Evolutionary conservation across 2,329 filamentous ascomycete species (phyloP).

Genomic region (Hymenoscyphus albidus): DNA sequence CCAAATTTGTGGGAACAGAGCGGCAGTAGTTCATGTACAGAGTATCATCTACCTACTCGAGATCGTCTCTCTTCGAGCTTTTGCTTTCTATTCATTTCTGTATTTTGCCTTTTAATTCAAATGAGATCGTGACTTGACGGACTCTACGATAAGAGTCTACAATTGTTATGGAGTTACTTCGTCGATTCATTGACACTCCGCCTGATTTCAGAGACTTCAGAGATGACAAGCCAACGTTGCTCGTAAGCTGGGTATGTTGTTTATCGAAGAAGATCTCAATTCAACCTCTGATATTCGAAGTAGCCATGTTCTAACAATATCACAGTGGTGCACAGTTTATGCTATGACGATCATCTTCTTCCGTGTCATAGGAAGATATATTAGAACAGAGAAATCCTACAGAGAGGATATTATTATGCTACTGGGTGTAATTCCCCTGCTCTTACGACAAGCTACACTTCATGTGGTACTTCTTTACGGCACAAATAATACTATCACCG

Average conservation of each 20-base stretch:
- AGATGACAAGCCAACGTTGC: constrained; percentile 75
- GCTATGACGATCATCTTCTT: constrained; percentile 77
- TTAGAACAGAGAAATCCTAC: constrained; percentile 82
- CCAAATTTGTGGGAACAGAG: not conserved
- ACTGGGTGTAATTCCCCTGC: constrained; percentile 71
- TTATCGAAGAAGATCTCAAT: not conserved
- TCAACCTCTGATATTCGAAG: not conserved
- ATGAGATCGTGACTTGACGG: not conserved
- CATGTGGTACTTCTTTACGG: constrained; percentile 83
- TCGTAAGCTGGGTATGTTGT: constrained; percentile 69
- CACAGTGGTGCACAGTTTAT: constrained; percentile 73
- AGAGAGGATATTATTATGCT: constrained; percentile 84
- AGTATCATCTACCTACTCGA: not conserved
- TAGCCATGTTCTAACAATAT: not conserved
- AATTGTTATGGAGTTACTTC: constrained; percentile 27
- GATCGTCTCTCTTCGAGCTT: not conserved
- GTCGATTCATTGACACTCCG: constrained; percentile 22
- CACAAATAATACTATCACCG: constrained; percentile 76
- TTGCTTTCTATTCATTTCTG: not conserved
- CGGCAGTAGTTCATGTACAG: not conserved
- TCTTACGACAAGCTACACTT: constrained; percentile 77
- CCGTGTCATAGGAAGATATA: constrained; percentile 74
- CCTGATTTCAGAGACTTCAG: constrained; percentile 26
- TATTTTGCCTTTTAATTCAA: not conserved
- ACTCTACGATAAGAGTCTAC: not conserved